phyloP scores from a whole-genome alignment of 495 filamentous ascomycete species.

The Penicillium crystallinum region DNA sequence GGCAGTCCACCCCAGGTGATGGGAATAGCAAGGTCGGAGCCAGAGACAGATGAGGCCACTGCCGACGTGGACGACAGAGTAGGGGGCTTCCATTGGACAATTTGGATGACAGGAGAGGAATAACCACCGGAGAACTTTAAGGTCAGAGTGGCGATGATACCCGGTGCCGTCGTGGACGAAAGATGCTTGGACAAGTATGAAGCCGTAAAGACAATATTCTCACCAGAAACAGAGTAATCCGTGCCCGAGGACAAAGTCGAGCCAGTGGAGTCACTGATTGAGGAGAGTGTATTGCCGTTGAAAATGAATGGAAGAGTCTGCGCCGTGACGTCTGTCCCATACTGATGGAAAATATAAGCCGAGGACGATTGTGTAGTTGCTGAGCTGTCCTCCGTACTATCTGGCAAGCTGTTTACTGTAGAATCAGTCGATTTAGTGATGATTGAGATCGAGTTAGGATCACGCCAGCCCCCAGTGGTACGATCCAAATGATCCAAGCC shows the following conservation, averaged over 20 bases:
- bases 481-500: conserved; percentile 42
- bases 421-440: conserved; percentile 40
- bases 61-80: conserved; percentile 36
- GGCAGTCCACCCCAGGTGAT: conserved; percentile 48
- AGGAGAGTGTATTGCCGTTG: conserved; percentile 51
- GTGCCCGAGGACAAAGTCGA: conserved; percentile 23
- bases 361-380: conserved; percentile 43
- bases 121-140: conserved; percentile 48
- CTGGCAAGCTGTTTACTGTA: conserved; percentile 46
- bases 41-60: conserved; percentile 31
- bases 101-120: conserved; percentile 36
- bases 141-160: conserved; percentile 46
- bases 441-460: conserved; percentile 44
- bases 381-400: conserved; percentile 45
- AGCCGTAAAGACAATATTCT: conserved; percentile 42
- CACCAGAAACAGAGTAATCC: conserved; percentile 44
- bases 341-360: conserved; percentile 52
- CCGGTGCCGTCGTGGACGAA: conserved; percentile 31
- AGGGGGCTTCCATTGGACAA: conserved; percentile 49
- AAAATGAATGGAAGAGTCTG: conserved; percentile 43
- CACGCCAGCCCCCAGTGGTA: conserved; percentile 42
- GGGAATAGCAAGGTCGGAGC: conserved; percentile 45
- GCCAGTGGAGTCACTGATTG: conserved; percentile 37
- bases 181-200: conserved; percentile 44
- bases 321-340: conserved; percentile 38